phyloP scores from a whole-genome alignment of 2,329 filamentous ascomycete genomes.

The Cladophialophora chaetospira region DNA sequence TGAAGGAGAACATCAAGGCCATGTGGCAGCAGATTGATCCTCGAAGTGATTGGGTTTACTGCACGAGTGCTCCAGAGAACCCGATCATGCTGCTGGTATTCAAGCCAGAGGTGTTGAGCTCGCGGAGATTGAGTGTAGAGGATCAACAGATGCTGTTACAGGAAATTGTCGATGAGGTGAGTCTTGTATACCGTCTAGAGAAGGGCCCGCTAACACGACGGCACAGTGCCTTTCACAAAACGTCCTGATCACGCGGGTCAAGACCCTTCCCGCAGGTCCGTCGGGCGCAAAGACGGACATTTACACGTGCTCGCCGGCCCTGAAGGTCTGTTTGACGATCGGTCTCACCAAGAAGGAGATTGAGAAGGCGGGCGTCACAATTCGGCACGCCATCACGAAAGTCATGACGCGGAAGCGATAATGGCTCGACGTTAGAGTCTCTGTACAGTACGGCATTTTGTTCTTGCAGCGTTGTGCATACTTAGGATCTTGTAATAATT shows the following conservation, averaged over 20 bases:
- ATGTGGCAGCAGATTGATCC: constrained; percentile 89
- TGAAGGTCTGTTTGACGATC: constrained; percentile 89
- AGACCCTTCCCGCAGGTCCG: constrained; percentile 69
- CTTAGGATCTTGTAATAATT: neutral
- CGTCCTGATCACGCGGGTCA: constrained; percentile 84
- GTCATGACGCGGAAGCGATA: constrained; percentile 66
- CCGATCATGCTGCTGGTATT: constrained; percentile 81
- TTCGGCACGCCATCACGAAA: constrained; percentile 92
- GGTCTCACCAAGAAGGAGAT: constrained; percentile 91
- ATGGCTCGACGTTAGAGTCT: neutral
- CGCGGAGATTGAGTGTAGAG: constrained; percentile 65
- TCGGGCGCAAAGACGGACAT: constrained; percentile 67
- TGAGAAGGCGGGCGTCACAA: constrained; percentile 85
- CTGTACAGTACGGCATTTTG: neutral
- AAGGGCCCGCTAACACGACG: constrained; percentile 17
- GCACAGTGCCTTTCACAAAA: constrained; percentile 77
- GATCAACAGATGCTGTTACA: constrained; percentile 85
- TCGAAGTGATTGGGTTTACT: constrained; percentile 87
- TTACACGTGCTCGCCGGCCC: constrained; percentile 68
- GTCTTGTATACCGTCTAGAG: too few species aligned
- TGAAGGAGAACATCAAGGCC: constrained; percentile 81
- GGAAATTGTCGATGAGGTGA: constrained; percentile 96
- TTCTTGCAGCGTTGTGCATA: neutral
- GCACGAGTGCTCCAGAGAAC: constrained; percentile 79
- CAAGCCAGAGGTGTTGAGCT: constrained; percentile 77